Evolutionary conservation across 2,329 filamentous ascomycete genomes (phyloP).

Genomic region (Colletotrichum limetticola): DNA sequence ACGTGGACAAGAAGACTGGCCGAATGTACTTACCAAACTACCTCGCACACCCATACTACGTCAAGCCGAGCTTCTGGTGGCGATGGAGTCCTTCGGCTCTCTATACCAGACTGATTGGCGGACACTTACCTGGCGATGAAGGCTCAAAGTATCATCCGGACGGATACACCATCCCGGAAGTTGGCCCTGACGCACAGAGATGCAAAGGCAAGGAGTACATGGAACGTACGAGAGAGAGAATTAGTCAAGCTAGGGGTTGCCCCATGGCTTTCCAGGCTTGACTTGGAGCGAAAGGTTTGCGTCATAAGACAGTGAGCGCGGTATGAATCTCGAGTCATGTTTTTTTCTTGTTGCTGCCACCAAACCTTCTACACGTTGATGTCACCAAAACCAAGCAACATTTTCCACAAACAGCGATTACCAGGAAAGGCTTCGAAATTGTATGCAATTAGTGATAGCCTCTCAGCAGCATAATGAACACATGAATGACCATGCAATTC

Average conservation of each 20-base stretch:
- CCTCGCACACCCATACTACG: slow-evolving; percentile 63
- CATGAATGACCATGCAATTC: no score
- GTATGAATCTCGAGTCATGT: no score
- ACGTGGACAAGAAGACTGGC: slow-evolving; percentile 50
- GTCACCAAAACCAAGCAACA: no score
- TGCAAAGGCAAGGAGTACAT: slow-evolving; percentile 37
- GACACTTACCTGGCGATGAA: slow-evolving; percentile 59
- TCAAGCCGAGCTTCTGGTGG: slow-evolving; percentile 58
- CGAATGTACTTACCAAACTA: slow-evolving; percentile 53
- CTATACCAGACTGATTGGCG: slow-evolving; percentile 55
- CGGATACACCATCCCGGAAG: slow-evolving; percentile 52
- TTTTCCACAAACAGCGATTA: no score
- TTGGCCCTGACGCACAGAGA: slow-evolving; percentile 37
- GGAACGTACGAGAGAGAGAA: slow-evolving; percentile 10
- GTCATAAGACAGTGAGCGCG: neutral
- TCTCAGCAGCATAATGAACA: no score
- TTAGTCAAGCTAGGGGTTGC: slow-evolving; percentile 4
- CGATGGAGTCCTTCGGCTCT: slow-evolving; percentile 59
- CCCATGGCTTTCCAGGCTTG: slow-evolving; percentile 13
- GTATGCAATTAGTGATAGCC: no score
- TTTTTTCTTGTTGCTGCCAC: neutral
- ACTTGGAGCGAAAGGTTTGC: neutral
- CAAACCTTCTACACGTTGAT: neutral
- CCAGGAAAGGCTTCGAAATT: no score
- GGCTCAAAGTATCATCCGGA: slow-evolving; percentile 56